Base-by-base conservation (phyloP, 495 filamentous ascomycete species). In the Ascobolus immersus region DNA sequence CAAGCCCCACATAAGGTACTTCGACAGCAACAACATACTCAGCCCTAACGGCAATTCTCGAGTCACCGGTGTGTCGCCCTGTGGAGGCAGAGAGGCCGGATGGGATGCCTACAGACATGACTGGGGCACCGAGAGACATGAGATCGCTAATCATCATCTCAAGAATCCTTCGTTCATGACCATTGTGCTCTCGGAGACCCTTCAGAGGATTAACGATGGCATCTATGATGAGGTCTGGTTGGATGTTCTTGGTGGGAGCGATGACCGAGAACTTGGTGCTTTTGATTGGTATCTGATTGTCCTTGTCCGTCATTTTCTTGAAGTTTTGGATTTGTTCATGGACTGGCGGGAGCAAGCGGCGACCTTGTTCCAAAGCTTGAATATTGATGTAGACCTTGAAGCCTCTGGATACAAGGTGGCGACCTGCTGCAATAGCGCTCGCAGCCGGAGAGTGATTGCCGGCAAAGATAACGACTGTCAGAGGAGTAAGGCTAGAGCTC, bases 391-490 rank as follows among this genome's bases (percentile, higher is more conserved):
- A 25, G 22, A 25, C n/a, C 22, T 25, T 7, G 22, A 25, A 25
- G n/a, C 22, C 7, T 7, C 7, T 7, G 7, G n/a, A 25, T 7
- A 25, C 74, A 12, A 96, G 64, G 50, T 92, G 81, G 6, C 86
- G 70, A 26, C 72, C 81, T 2, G 79, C 79, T 7, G 80, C 73
- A 29, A 93, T 62, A 8, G 80, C 78, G 32, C 86, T 64, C 11
- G 73, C 71, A 14, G 84, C 86, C 1, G 66, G 74, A 38, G 77
- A 74, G 45, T 89, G 77, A 45, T 90, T 92, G 14, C 86, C 86
- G 1, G 76, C 80, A 12, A 92, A 57, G 14, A 92, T 63, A 22
- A 91, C 70, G 1, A 74, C 75, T 2, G 69, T 67, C 51, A 58
- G 60, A 1, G 62, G 60, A 7, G 64, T 63, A 32, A 51, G 45